These are phyloP conservation scores for Lanzia echinophila DNA, from an alignment of 2,329 filamentous ascomycete species.

Conservation along the genomic window DNA sequence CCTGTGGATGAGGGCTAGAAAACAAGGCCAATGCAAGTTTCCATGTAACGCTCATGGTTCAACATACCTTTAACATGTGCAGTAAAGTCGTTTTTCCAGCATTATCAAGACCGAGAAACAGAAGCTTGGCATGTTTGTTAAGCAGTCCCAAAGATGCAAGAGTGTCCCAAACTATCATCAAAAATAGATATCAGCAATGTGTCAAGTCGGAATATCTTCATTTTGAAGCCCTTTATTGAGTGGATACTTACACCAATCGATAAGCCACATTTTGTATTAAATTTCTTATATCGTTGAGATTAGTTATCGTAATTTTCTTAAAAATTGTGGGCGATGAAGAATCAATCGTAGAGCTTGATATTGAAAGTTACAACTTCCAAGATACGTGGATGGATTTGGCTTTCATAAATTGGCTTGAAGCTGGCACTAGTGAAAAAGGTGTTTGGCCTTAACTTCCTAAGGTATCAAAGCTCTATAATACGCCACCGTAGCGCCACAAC, in stretches of 20 bases:
- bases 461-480: not conserved
- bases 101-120: constrained; percentile 90
- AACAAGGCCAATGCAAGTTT: not conserved
- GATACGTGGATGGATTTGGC: constrained; percentile 11
- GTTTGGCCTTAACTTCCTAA: not conserved
- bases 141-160: constrained; percentile 80
- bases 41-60: not conserved
- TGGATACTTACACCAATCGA: constrained; percentile 79
- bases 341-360: constrained; percentile 4
- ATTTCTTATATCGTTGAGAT: constrained; percentile 1
- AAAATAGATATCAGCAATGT: constrained; percentile 27
- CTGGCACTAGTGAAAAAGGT: not conserved
- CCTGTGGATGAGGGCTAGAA: not conserved
- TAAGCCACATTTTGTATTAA: constrained; percentile 66
- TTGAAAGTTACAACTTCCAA: constrained; percentile 7
- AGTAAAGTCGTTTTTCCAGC: constrained; percentile 90
- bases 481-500: no score
- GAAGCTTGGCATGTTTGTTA: constrained; percentile 93
- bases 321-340: constrained; percentile 7
- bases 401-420: constrained; percentile 7
- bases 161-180: constrained; percentile 70
- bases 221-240: not conserved
- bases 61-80: constrained; percentile 85
- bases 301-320: not conserved
- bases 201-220: constrained; percentile 11